Evolutionary conservation across 1,284 basidiomycete genomes (phyloP), one percentile per base, ranked within the genome.

Genomic region (Irpex rosettiformis): DNA sequence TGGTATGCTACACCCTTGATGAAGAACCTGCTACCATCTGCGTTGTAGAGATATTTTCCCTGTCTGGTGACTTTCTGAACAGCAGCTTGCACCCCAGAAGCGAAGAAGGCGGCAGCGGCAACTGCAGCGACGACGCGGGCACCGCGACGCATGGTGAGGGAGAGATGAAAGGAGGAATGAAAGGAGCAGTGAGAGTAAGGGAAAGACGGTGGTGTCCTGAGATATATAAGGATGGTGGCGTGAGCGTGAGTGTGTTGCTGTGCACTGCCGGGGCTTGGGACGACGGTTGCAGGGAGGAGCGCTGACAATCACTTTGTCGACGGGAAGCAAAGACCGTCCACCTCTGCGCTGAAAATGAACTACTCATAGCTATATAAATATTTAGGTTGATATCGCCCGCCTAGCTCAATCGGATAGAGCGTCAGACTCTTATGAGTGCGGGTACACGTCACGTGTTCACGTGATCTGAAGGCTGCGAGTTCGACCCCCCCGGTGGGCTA

Each of bases 1-100:
- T 96, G 94, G 74, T 97, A 97, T 24, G 93, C 92, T 58, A 96
- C 77, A 58, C 94, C 94, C 77, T 94, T 95, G 76, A 96, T 91
- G 73, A 88, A 95, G 76, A 96, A 96, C 52, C 94, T 79, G 51
- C 72, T 83, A 1, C 91, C 91, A 54, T 84, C 80, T 7, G 80
- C 80, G 28, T 76, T 78, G 75, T 93, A 96, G 30, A 96, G 84
- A 71, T 94, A 96, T 69, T 87, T 84, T 40, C 91, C 91, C 25
- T 74, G 67, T 29, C 89, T 82, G 57, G 83, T 75, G 65, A 92
- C 76, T 60, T 80, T 77, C 55, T 79, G 75, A 54, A 91, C 78
- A 62, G 87, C 87, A 16, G 33, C 33, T 37, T 74, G 66, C 7
- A 79, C 85, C 42, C 74, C 71, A 25, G 73, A 65, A 13, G 75